These are phyloP conservation scores for Metschnikowia hibisci DNA, from an alignment of 805 yeast species.

Conservation along the genomic window DNA sequence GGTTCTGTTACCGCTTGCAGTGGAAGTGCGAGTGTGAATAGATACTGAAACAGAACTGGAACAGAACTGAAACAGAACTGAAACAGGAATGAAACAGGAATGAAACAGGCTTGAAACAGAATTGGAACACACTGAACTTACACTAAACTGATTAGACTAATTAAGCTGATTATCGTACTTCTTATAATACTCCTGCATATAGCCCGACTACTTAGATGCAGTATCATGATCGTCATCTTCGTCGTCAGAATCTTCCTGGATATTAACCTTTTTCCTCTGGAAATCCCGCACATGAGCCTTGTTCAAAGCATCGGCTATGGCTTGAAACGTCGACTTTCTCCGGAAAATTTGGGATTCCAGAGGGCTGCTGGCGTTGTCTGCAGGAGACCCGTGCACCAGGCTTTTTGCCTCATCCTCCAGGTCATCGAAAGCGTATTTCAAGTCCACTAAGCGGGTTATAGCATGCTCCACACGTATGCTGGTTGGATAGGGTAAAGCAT, in stretches of 20 bases:
- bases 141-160: too few species aligned
- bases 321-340: slow-evolving; percentile 35
- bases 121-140: too few species aligned
- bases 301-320: slow-evolving; percentile 54
- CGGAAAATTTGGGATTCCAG: slow-evolving; percentile 11
- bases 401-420: slow-evolving; percentile 6
- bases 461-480: slow-evolving; percentile 32
- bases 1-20: too few species aligned
- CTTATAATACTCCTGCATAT: too few species aligned
- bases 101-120: too few species aligned
- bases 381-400: slow-evolving; percentile 1
- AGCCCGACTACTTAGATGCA: too few species aligned
- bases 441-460: slow-evolving; percentile 33
- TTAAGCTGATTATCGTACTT: too few species aligned
- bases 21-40: too few species aligned
- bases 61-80: too few species aligned
- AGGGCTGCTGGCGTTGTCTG: neutral
- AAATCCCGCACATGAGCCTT: slow-evolving; percentile 84
- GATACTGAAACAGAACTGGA: too few species aligned
- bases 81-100: too few species aligned
- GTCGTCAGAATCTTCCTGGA: slow-evolving; percentile 26
- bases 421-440: slow-evolving; percentile 23
- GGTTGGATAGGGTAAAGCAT: slow-evolving; percentile 74
- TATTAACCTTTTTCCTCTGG: slow-evolving; percentile 54
- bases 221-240: slow-evolving; percentile 35